Conservation (phyloP, 225 moss, liverwort and hornwort species). For the Pleurozium schreberi region DNA sequence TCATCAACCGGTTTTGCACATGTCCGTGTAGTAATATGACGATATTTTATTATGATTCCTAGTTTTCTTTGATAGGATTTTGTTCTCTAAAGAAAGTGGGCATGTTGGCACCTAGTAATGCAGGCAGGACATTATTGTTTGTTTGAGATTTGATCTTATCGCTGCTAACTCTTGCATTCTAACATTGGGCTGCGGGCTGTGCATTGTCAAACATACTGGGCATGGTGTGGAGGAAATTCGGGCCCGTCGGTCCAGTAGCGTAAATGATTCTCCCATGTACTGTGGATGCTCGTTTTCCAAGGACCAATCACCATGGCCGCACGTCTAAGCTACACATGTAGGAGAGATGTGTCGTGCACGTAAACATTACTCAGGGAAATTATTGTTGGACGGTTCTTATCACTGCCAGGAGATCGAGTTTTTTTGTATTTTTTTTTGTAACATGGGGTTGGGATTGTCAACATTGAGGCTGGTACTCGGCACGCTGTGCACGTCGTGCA, state of each 20-base stretch:
- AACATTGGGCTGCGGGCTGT: not conserved
- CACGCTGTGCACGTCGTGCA: not conserved
- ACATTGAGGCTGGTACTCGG: not conserved
- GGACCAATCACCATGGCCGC: not conserved
- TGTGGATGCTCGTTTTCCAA: not conserved
- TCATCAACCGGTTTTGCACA: not conserved
- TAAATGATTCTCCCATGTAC: not conserved
- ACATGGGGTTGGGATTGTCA: not conserved
- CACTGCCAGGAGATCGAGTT: too few species aligned
- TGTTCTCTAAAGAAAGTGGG: rapidly evolving
- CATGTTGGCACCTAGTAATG: not conserved
- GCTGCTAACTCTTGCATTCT: not conserved
- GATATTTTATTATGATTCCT: not conserved
- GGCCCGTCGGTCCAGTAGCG: not conserved
- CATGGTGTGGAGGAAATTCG: rapidly evolving
- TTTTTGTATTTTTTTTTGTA: not conserved
- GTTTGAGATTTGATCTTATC: not conserved
- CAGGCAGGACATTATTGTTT: not conserved
- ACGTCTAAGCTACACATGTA: not conserved
- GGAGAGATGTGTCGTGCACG: too few species aligned
- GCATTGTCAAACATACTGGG: not conserved
- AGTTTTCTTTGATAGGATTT: not conserved
- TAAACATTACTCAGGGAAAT: too few species aligned
- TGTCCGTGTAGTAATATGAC: not conserved
- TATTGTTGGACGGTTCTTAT: not conserved